Conservation (phyloP, 768 basidiomycete species). For the Russula abietina region DNA sequence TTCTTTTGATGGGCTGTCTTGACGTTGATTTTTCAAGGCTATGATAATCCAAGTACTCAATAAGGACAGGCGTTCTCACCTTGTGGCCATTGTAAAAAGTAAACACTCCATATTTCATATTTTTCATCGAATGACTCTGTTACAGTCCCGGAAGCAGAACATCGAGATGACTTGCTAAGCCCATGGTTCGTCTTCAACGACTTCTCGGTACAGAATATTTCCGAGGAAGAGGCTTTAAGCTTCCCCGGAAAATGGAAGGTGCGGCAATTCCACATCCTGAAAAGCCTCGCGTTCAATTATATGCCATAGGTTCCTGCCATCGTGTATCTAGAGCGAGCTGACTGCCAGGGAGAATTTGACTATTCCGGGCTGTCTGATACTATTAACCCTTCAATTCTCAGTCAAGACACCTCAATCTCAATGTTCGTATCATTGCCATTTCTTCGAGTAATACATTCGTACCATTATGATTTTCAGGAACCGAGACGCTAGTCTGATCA, state of each 20-base stretch:
- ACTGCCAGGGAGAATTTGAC: slow-evolving; percentile 53
- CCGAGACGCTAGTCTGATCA: slow-evolving; percentile 64
- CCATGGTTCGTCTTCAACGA: slow-evolving; percentile 98
- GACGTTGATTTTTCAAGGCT: slow-evolving; percentile 42
- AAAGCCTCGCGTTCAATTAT: neutral
- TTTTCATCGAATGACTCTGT: neutral
- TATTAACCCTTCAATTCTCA: slow-evolving; percentile 70
- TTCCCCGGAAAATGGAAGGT: slow-evolving; percentile 94
- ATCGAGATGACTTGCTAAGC: slow-evolving; percentile 33
- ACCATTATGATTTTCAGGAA: slow-evolving; percentile 44
- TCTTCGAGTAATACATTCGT: neutral
- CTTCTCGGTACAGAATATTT: slow-evolving; percentile 79
- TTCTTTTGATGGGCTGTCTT: neutral
- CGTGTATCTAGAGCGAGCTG: slow-evolving; percentile 80
- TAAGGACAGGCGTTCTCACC: slow-evolving; percentile 69
- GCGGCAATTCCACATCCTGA: slow-evolving; percentile 18
- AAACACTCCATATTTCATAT: slow-evolving; percentile 22
- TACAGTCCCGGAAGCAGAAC: slow-evolving; percentile 65
- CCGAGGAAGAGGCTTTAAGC: slow-evolving; percentile 81
- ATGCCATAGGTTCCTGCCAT: slow-evolving; percentile 68
- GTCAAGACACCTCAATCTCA: slow-evolving; percentile 84
- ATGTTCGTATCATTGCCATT: slow-evolving; percentile 42
- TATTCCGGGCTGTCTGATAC: slow-evolving; percentile 56
- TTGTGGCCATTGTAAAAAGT: slow-evolving; percentile 87
- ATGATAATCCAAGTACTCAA: slow-evolving; percentile 74